These are phyloP conservation scores for Nasturtium officinale DNA, from an alignment of 345 rosid species.

Conservation along the genomic window DNA sequence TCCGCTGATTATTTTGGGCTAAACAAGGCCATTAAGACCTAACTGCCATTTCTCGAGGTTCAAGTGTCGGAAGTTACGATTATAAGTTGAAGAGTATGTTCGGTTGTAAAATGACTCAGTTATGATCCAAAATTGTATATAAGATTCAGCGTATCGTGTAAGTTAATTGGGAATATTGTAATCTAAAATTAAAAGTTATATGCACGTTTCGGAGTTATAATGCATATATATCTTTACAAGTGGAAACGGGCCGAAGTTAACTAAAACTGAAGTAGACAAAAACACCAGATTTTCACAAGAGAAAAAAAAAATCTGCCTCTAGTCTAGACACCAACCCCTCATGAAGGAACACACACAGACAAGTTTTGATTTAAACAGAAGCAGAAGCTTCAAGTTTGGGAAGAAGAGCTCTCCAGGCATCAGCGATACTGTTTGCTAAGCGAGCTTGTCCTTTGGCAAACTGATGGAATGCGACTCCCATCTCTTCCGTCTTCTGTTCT, in stretches of 20 bases:
- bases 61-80: background rate
- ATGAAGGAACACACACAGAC: background rate
- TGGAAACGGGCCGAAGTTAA: conserved; percentile 22
- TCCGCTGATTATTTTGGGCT: background rate
- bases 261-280: conserved; percentile 21
- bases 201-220: background rate
- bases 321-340: conserved; percentile 5
- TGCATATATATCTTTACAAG: conserved; percentile 36
- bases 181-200: background rate
- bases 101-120: background rate
- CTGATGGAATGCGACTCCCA: conserved; percentile 88
- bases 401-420: conserved; percentile 96
- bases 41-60: background rate
- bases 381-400: conserved; percentile 78
- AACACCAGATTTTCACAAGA: conserved; percentile 12
- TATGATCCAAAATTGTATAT: no score
- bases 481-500: conserved; percentile 83
- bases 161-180: background rate
- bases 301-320: conserved; percentile 5
- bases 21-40: background rate
- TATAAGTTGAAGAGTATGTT: background rate
- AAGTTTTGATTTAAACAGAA: conserved; percentile 18
- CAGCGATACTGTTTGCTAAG: conserved; percentile 77
- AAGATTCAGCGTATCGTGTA: background rate
- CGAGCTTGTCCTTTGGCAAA: conserved; percentile 95